These are phyloP conservation scores for Pholiota adiposa DNA, from an alignment of 1,284 basidiomycete genomes.

Conservation along the genomic window DNA sequence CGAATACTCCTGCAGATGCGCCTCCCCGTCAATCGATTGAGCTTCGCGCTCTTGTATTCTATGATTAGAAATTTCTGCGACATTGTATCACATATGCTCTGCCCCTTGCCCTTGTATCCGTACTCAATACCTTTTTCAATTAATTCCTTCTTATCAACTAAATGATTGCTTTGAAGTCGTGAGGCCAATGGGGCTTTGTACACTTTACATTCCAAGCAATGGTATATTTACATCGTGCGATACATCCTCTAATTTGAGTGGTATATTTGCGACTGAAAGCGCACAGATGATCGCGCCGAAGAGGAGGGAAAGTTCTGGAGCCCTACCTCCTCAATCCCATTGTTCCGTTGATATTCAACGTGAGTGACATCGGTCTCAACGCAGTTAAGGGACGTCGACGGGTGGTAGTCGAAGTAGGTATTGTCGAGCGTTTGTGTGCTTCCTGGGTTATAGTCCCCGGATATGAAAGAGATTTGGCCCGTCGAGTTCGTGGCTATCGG, in stretches of 20 bases:
- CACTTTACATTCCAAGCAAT: no score
- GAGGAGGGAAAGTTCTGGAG: not conserved
- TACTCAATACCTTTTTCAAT: no score
- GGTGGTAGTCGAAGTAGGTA: not conserved
- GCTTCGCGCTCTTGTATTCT: constrained; percentile 63
- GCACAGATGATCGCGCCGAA: not conserved
- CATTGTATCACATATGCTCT: no score
- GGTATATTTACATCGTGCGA: not conserved
- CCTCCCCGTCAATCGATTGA: constrained; percentile 63
- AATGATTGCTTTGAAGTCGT: no score
- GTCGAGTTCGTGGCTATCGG: not conserved
- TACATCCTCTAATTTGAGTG: not conserved
- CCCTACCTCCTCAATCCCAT: not conserved
- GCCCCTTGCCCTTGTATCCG: no score
- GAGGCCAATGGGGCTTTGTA: no score
- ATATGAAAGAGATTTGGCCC: not conserved
- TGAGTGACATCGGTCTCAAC: not conserved
- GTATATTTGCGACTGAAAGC: not conserved
- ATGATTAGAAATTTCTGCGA: constrained; percentile 40
- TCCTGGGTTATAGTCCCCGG: not conserved
- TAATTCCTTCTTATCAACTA: no score
- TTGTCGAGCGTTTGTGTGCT: not conserved
- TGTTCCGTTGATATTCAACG: not conserved
- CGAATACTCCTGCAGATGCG: constrained; percentile 52
- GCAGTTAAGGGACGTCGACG: not conserved